Evolutionary conservation across 768 basidiomycete species (phyloP), one percentile per base, ranked within the genome.

Genomic region (Termitomyces sp.): DNA sequence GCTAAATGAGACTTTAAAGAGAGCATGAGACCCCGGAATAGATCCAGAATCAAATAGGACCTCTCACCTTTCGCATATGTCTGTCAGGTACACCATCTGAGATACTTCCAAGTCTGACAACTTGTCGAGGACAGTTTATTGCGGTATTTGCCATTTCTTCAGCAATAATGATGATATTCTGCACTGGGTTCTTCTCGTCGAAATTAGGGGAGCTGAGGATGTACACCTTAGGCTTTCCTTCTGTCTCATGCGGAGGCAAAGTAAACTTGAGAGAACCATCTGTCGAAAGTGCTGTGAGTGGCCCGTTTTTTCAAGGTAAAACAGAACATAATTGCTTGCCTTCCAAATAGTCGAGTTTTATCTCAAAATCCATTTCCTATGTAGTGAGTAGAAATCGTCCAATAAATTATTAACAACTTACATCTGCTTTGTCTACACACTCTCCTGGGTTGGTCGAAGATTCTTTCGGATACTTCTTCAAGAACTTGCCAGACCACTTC

Each of bases 191-290:
- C 28, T 54, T 6, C 41, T 54, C 24, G 20, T 54, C 41, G 16
- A 54, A 54, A 24, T 44, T 45, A 16, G 53, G 53, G 9, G 41
- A 43, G 9, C 32, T 30, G 32, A 54, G 14, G 20, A 44, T 45
- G 41, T 44, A 54, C 13, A 54, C 53, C 22, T 54, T 44, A 13
- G 41, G 41, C 13, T 44, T 35, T 28, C 26, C 51, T 28, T 33
- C 20, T 5, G 13, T 18, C 30, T 43, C 43, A 1, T 54, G 22
- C 18, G 41, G 28, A 41, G 53, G 53, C 13, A 54, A n/a, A 22
- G 53, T 54, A 33, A 54, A 43, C 43, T 22, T 54, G 30, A 54
- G 32, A n/a, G 53, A 54, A 24, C 53, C 53, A 33, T 54, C 53
- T 54, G 18, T 24, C 14, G 16, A 20, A n/a, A 43, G 10, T 33